Base-by-base conservation (phyloP, 805 yeast species). In the Blastobotrys americana region DNA sequence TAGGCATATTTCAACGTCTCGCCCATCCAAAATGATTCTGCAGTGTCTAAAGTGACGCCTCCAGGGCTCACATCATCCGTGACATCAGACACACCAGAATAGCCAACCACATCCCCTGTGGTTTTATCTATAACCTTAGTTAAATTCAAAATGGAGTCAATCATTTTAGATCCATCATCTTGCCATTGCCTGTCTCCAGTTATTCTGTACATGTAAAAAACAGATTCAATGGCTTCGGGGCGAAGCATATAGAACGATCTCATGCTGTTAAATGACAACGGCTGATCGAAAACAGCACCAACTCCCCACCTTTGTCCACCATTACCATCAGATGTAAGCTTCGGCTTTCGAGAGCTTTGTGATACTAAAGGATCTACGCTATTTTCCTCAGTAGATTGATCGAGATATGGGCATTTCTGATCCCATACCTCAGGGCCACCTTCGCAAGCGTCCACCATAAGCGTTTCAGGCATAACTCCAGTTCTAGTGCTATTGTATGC, bases 1-100 rank as follows among this genome's bases (percentile, higher is more conserved):
- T 85, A 85, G 34, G 87, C 69, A 63, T 88, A 89, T 64, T 89
- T 89, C 60, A 89, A 72, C 2, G 97, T 89, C 62, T 89, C 96
- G 1, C 95, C 93, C 53, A 85, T 70, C 96, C 96, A 89, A 70
- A 87, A 87, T 20, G 93, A 81, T 37, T 53, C 56, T 10, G 46
- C 47, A 2, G 56, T 51, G 2, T 85, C 76, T 41, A 84, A 86
- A 60, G 76, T 85, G 15, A 15, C 23, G 13, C 19, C 16, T 3
- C 76, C 71, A 8, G 69, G 71, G 17, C 65, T 63, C 6, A 60
- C 57, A 9, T 59, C 48, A 10, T 61, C 52, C 0, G 71, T 67
- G 2, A 77, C 66, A 45, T 69, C 74, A 37, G 54, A 43, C 5
- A 71, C 55, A 1, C 74, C 68, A 10, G 73, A 63, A 48, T 57